These are phyloP conservation scores for Apiospora koreana DNA, from an alignment of 2,329 filamentous ascomycete genomes.

Conservation along the genomic window DNA sequence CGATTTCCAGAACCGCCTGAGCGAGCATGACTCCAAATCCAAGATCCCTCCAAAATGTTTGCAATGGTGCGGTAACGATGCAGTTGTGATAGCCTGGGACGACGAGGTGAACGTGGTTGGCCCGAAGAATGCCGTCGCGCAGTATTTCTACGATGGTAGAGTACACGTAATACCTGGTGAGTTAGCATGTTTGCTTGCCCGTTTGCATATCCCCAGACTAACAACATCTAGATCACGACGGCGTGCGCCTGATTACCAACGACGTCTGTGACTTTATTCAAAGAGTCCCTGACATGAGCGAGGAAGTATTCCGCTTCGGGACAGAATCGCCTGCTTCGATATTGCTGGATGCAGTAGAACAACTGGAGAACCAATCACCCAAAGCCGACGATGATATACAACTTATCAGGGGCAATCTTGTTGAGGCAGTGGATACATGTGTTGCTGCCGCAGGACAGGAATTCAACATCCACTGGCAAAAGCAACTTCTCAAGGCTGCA, in stretches of 20 bases:
- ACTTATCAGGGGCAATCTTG: constrained; percentile 81
- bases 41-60: constrained; percentile 84
- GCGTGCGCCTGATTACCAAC: constrained; percentile 87
- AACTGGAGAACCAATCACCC: constrained; percentile 89
- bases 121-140: constrained; percentile 72
- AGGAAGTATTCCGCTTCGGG: constrained; percentile 86
- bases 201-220: constrained; percentile 14
- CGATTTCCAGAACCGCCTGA: constrained; percentile 89
- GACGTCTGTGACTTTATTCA: constrained; percentile 98
- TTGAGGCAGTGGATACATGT: constrained; percentile 91
- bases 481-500: constrained; percentile 90
- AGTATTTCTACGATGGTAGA: constrained; percentile 87
- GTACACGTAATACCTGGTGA: constrained; percentile 86
- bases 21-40: constrained; percentile 87
- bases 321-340: constrained; percentile 89
- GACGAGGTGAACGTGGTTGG: constrained; percentile 95
- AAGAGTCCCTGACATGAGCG: constrained; percentile 81
- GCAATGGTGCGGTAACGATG: constrained; percentile 96
- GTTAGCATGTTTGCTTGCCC: constrained; percentile 12
- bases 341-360: constrained; percentile 87
- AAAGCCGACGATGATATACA: constrained; percentile 99
- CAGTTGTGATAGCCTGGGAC: constrained; percentile 92
- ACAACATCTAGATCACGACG: constrained; percentile 64
- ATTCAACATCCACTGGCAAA: constrained; percentile 89
- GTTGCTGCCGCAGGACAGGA: constrained; percentile 93